These are phyloP conservation scores for Dictyostelium citrinum DNA, from an alignment of 78 protist genomes.

Conservation along the genomic window DNA sequence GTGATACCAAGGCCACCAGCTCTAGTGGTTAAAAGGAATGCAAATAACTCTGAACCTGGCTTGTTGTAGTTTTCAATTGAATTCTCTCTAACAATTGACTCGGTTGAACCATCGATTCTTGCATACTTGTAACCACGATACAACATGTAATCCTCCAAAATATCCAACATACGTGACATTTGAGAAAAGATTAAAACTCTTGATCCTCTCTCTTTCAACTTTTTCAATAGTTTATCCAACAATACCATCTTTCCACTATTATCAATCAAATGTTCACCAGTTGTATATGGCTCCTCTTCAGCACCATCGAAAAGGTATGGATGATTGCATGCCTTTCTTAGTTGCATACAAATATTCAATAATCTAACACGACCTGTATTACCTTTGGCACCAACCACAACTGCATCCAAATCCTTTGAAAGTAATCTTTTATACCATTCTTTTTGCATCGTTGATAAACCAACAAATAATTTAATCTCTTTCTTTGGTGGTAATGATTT, in stretches of 20 bases:
- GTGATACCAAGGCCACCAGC: slow-evolving; percentile 99
- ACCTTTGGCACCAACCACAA: slow-evolving; percentile 53
- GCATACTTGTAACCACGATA: slow-evolving; percentile 86
- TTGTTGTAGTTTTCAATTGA: slow-evolving; percentile 94
- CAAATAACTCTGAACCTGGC: slow-evolving; percentile 79
- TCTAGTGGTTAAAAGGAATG: slow-evolving; percentile 96
- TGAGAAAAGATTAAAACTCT: slow-evolving; percentile 94
- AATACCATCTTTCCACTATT: slow-evolving; percentile 94
- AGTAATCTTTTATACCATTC: slow-evolving; percentile 82
- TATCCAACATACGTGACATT: slow-evolving; percentile 98
- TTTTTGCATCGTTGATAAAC: slow-evolving; percentile 85
- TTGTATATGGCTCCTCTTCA: slow-evolving; percentile 78
- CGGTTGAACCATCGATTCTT: slow-evolving; percentile 97
- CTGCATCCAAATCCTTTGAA: slow-evolving; percentile 67
- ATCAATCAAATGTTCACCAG: slow-evolving; percentile 66
- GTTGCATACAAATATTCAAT: slow-evolving; percentile 96
- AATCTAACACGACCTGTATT: slow-evolving; percentile 67
- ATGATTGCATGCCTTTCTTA: slow-evolving; percentile 95
- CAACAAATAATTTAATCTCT: slow-evolving; percentile 90
- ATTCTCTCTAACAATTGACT: slow-evolving; percentile 85
- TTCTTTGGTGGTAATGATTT: slow-evolving; percentile 95
- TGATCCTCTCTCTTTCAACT: slow-evolving; percentile 81
- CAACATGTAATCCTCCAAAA: slow-evolving; percentile 94
- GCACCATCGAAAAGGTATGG: slow-evolving; percentile 98
- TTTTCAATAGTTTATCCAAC: slow-evolving; percentile 91